Conservation (phyloP, 768 basidiomycete species). For the Lactarius sp. region DNA sequence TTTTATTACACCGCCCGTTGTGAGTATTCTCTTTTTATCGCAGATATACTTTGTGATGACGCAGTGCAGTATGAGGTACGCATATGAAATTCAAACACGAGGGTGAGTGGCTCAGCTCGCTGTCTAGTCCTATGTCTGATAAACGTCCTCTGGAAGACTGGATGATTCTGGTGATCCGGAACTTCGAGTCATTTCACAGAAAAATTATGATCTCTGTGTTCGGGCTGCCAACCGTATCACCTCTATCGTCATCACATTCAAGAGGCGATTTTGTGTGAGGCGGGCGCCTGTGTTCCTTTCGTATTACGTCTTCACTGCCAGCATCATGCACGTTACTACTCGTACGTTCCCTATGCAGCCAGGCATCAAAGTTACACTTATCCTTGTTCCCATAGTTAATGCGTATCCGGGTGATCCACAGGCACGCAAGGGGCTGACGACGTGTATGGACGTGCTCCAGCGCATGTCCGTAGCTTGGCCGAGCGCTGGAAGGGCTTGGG, state of each 20-base stretch:
- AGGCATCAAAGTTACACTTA: conserved; percentile 8
- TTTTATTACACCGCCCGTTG: conserved; percentile 77
- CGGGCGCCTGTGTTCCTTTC: conserved; percentile 65
- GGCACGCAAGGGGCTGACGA: conserved; percentile 54
- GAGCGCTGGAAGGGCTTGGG: conserved; percentile 65
- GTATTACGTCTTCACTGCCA: conserved; percentile 77
- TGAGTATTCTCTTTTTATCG: conserved; percentile 36
- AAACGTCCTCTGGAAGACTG: neutral
- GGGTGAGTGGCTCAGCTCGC: conserved; percentile 25
- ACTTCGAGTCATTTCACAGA: conserved; percentile 49
- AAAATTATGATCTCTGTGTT: conserved; percentile 68
- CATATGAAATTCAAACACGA: conserved; percentile 21
- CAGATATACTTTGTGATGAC: neutral
- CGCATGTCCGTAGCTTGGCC: conserved; percentile 73
- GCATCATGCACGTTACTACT: conserved; percentile 72
- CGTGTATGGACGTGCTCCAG: conserved; percentile 61
- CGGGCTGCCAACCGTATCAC: conserved; percentile 78
- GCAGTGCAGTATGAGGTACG: conserved; percentile 33
- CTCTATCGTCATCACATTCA: conserved; percentile 56
- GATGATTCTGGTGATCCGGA: conserved; percentile 49
- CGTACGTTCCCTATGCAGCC: conserved; percentile 41
- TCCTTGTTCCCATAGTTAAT: conserved; percentile 41
- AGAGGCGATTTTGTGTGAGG: conserved; percentile 55
- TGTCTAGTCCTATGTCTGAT: neutral
- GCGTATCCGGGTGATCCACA: conserved; percentile 65